Evolutionary conservation across 176 grass and related monocot species (phyloP).

Genomic region (Oryza officinalis): DNA sequence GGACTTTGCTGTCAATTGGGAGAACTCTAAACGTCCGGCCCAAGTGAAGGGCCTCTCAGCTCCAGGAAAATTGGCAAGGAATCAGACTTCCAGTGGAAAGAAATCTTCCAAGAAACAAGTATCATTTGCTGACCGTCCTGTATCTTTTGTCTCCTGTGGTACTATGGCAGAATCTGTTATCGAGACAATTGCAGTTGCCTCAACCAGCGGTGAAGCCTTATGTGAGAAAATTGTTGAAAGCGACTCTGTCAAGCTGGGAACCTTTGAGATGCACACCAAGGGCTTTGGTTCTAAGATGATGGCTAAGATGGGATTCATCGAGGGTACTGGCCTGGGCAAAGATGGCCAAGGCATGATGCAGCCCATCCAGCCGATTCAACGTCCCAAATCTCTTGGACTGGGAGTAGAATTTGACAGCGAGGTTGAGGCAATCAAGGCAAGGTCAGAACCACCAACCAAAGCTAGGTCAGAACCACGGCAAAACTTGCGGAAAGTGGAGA

Average conservation of each 20-base stretch:
- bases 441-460: constrained; percentile 20
- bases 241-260: constrained; percentile 47
- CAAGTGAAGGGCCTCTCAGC: constrained; percentile 30
- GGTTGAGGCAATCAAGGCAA: constrained; percentile 41
- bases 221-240: constrained; percentile 34
- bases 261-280: constrained; percentile 85
- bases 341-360: constrained; percentile 82
- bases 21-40: constrained; percentile 42
- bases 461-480: constrained; percentile 31
- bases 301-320: constrained; percentile 94
- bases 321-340: constrained; percentile 82
- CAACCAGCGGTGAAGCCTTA: constrained; percentile 33
- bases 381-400: constrained; percentile 88
- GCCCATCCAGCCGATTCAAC: constrained; percentile 69
- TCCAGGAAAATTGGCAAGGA: constrained; percentile 48
- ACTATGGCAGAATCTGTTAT: constrained; percentile 60
- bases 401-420: constrained; percentile 71
- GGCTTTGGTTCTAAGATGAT: constrained; percentile 97
- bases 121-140: constrained; percentile 58
- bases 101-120: constrained; percentile 37
- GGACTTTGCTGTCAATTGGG: constrained; percentile 58
- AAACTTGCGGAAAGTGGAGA: not conserved
- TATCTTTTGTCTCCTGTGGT: constrained; percentile 78
- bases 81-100: constrained; percentile 40
- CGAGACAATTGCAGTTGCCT: constrained; percentile 41